These are phyloP conservation scores for Cadophora gregata DNA, from an alignment of 2,329 filamentous ascomycete species.

Conservation along the genomic window DNA sequence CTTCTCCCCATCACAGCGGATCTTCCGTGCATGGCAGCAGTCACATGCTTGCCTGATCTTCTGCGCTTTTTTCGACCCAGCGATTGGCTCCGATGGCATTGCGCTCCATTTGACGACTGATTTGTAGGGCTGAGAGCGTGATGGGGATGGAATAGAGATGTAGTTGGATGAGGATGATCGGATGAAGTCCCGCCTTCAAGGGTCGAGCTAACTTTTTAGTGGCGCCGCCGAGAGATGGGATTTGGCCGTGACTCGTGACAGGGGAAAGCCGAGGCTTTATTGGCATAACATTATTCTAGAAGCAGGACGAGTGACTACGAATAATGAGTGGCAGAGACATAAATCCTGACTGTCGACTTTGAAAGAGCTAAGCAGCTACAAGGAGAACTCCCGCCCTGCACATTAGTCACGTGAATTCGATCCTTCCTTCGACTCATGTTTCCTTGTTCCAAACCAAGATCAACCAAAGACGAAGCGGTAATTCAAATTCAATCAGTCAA, in stretches of 20 bases:
- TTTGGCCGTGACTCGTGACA: conserved; percentile 6
- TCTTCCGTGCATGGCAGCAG: conserved; percentile 42
- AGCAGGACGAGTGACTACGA: too few species aligned
- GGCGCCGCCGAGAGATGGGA: neutral
- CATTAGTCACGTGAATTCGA: too few species aligned
- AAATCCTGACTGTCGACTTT: too few species aligned
- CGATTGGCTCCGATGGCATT: conserved; percentile 12
- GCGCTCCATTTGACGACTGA: conserved; percentile 20
- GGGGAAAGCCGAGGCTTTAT: neutral
- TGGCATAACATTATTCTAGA: too few species aligned
- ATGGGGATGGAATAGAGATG: conserved; percentile 16
- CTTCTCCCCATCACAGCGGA: conserved; percentile 41
- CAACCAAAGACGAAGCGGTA: too few species aligned
- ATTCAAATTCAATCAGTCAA: too few species aligned
- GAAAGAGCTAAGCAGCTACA: too few species aligned
- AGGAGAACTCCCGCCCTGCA: too few species aligned
- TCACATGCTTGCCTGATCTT: conserved; percentile 44
- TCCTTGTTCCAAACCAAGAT: too few species aligned
- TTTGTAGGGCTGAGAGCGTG: conserved; percentile 1
- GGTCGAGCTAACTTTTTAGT: neutral
- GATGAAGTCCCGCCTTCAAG: neutral
- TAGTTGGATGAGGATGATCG: conserved; percentile 14
- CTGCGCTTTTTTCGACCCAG: conserved; percentile 9
- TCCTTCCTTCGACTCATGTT: too few species aligned
- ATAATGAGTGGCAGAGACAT: too few species aligned